Evolutionary conservation across 805 yeast species (phyloP), one percentile per base, ranked within the genome.

Genomic region (Cephaloascus fragrans): DNA sequence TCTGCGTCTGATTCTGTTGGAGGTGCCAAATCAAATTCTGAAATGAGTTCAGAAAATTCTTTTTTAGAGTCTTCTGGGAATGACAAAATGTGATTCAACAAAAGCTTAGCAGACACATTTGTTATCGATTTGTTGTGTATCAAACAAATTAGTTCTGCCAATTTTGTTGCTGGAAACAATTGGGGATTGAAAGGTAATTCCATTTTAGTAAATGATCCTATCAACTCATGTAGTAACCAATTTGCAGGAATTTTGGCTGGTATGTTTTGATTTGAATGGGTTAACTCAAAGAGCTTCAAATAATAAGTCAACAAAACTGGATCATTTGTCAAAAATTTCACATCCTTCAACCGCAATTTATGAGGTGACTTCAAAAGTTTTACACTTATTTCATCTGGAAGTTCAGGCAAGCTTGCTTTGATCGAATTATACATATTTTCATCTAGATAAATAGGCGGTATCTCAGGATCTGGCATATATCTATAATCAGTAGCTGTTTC

Each of bases 381-480:
- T 9, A 55, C 57, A 18, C 86, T 50, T 4, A 75, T 57, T 3
- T 61, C 64, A 40, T 86, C 90, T 0, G 95, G 89, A 1, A 80
- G 56, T 8, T 55, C 63, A 0, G 90, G 89, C 37, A 82, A 50
- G 1, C 48, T 36, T 3, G 50, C 43, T 10, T 56, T 49, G 0
- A 83, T 62, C 2, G 69, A 64, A 0, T 60, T 47, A 0, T 71
- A 50, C 3, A 80, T 69, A 0, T 53, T 52, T 2, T 59, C 41
- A 31, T 71, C 62, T 3, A 90, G 54, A 14, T 50, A 42, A 3
- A 89, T 59, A 1, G 61, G 56, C 0, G 93, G 88, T 23, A 93
- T 61, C 55, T 93, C 98, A 2, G 94, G 85, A 55, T 93, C 98
- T 0, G 97, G 96, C 71, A 90, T 81, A 53, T 88, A 93, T 49